Evolutionary conservation across 805 yeast genomes (phyloP).

Genomic region (Myxozyma geophila): DNA sequence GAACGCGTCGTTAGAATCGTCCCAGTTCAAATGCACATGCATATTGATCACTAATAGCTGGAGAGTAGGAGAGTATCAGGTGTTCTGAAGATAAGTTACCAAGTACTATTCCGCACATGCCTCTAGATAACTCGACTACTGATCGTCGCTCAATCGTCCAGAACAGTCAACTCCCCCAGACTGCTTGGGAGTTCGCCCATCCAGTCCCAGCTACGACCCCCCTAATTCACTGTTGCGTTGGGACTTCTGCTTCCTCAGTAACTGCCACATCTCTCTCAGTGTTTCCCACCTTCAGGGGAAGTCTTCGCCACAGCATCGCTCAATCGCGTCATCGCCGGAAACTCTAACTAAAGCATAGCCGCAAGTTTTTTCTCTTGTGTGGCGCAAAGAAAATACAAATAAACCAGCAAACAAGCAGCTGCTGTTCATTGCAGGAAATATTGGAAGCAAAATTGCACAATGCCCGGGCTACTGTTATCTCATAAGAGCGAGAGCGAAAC

Average conservation of each 20-base stretch:
- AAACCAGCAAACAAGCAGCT: not conserved
- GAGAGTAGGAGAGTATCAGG: not conserved
- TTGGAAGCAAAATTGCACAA: not conserved
- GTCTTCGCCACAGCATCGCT: constrained; percentile 10
- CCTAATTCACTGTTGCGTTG: too few species aligned
- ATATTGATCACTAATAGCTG: not conserved
- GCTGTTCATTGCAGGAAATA: not conserved
- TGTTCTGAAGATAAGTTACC: too few species aligned
- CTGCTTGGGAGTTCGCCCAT: too few species aligned
- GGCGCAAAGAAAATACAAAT: constrained; percentile 2
- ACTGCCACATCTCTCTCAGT: not conserved
- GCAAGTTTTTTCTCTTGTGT: constrained; percentile 3
- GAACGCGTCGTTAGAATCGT: constrained; percentile 21
- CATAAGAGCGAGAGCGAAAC: constrained; percentile 31
- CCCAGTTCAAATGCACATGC: constrained; percentile 24
- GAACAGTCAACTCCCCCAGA: too few species aligned
- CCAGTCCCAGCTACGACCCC: too few species aligned
- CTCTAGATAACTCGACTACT: too few species aligned
- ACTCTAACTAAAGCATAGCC: not conserved
- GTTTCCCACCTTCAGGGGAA: constrained; percentile 8
- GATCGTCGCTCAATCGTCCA: too few species aligned
- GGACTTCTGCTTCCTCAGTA: not conserved
- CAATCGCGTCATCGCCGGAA: constrained; percentile 8
- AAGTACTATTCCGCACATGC: not conserved
- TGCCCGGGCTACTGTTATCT: constrained; percentile 31